Evolutionary conservation across 495 filamentous ascomycete species (phyloP), one percentile per base, ranked within the genome.

Genomic region (Letharia lupina): DNA sequence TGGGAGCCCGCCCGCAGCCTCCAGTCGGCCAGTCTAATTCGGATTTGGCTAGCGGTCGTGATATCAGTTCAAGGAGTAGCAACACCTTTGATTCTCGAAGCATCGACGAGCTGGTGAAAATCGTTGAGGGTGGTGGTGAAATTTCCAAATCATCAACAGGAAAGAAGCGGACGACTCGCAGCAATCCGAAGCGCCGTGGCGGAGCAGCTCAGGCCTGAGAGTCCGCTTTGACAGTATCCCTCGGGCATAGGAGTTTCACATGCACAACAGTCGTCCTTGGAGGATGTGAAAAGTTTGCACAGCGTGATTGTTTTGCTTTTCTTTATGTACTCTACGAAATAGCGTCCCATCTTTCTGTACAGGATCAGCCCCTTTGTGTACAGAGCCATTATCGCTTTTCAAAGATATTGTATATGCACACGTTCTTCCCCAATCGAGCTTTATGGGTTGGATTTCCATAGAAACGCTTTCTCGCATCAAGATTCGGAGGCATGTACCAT

Each of bases 21-120:
- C 77, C 76, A 58, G 75, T 79, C n/a, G 86, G 85, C 60, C 85
- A 86, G 75, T 75, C 78, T 35, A 76, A 76, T 4, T 76, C 78
- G 5, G 78, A 80, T 64, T 75, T 77, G 56, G 71, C 77, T 60
- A 78, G 74, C 4, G 75, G 80, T n/a, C 73, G 78, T n/a, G 77
- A 74, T 20, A 71, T 75, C 4, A 73, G 75, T 15, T 70, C 76
- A 56, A 58, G 41, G 70, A 16, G 68, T 72, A 35, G 71, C 69
- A 56, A 65, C 68, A 68, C 73, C 35, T 73, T 90, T 65, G 91
- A 95, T 70, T 82, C 84, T 41, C 77, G 91, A 67, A 92, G 82
- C 77, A 88, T 96, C 61, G 91, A 96, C 66, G 91, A 96, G 72
- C 77, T 96, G 60, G 74, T 96, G 70, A 89, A 86, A 73, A 96